Percentiles rank a stretch among this genome's conserved stretches.
phyloP scores from a whole-genome alignment of 305 asterid species.

The Fraxinus albicans region DNA sequence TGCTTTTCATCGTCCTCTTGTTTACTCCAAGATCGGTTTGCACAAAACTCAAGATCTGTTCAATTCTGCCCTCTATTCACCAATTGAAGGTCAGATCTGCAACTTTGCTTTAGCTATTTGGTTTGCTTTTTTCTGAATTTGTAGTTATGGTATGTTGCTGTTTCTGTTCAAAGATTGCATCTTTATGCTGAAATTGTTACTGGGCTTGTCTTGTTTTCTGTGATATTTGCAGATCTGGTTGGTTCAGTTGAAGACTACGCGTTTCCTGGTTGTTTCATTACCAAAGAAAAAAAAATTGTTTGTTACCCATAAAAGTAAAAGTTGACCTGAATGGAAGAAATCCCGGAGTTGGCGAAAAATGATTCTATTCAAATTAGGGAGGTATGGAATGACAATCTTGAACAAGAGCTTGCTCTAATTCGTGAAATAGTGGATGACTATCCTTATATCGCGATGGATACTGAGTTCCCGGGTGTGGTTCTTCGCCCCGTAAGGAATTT shows the following conservation, averaged over 20 bases:
- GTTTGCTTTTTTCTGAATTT: slow-evolving; percentile 1
- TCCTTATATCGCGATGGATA: slow-evolving; percentile 58
- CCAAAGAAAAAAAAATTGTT: not conserved
- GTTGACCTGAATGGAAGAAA: slow-evolving; percentile 25
- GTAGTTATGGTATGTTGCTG: slow-evolving; percentile 18
- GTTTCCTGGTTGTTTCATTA: not conserved
- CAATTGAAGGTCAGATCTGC: slow-evolving; percentile 31
- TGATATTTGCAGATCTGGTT: slow-evolving; percentile 23
- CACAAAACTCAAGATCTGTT: slow-evolving; percentile 22
- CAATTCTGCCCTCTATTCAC: slow-evolving; percentile 8
- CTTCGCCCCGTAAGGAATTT: slow-evolving; percentile 49
- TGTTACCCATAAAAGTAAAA: not conserved
- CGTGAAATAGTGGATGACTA: slow-evolving; percentile 46
- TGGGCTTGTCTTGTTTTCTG: not conserved
- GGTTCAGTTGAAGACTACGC: slow-evolving; percentile 15
- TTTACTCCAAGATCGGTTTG: slow-evolving; percentile 30
- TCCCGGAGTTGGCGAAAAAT: slow-evolving; percentile 37
- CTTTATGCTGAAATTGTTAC: slow-evolving; percentile 12
- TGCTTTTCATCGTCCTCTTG: slow-evolving; percentile 21
- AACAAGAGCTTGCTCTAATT: slow-evolving; percentile 42
- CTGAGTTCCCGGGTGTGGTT: slow-evolving; percentile 61
- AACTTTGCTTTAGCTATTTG: not conserved
- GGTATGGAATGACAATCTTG: slow-evolving; percentile 54
- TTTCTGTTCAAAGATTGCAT: slow-evolving; percentile 16
- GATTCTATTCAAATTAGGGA: slow-evolving; percentile 47